Conservation (phyloP, 148 eudicot genomes). For the Mesembryanthemum crystallinum region DNA sequence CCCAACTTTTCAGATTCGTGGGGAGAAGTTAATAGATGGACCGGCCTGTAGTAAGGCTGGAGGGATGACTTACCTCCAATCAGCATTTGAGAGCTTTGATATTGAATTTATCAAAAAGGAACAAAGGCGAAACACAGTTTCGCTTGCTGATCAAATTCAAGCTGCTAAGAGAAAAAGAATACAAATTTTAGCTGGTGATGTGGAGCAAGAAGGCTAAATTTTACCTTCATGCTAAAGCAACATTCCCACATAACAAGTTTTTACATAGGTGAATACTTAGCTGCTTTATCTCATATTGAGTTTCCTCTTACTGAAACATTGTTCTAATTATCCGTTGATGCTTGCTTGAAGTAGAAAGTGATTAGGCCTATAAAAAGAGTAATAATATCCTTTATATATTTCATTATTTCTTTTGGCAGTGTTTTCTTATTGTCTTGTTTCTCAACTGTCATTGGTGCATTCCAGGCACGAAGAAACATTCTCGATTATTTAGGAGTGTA, state of each 20-base stretch:
- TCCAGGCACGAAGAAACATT: neutral
- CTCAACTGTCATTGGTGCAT: neutral
- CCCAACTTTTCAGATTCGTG: slow-evolving; percentile 45
- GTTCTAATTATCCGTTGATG: neutral
- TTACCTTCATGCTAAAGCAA: neutral
- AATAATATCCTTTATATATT: too few species aligned
- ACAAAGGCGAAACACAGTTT: slow-evolving; percentile 36
- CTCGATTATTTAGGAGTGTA: neutral
- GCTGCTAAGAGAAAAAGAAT: slow-evolving; percentile 63
- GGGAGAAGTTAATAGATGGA: slow-evolving; percentile 43
- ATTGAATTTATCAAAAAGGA: slow-evolving; percentile 47
- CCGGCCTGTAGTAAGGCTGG: slow-evolving; percentile 31
- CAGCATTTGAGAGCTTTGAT: slow-evolving; percentile 64
- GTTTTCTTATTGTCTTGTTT: neutral
- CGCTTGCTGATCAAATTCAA: slow-evolving; percentile 86
- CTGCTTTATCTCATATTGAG: neutral
- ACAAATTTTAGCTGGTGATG: neutral
- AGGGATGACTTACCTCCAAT: slow-evolving; percentile 31
- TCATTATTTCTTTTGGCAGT: too few species aligned
- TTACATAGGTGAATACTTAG: slow-evolving; percentile 9
- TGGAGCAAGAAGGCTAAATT: neutral
- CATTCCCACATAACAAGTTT: neutral
- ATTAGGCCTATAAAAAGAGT: too few species aligned
- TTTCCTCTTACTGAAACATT: neutral
- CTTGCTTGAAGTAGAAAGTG: neutral